Percentiles rank a stretch among this genome's conserved stretches.
These are phyloP conservation scores for Paramecium tetraurelia DNA, from an alignment of 73 alveolate species.

Conservation along the genomic window DNA sequence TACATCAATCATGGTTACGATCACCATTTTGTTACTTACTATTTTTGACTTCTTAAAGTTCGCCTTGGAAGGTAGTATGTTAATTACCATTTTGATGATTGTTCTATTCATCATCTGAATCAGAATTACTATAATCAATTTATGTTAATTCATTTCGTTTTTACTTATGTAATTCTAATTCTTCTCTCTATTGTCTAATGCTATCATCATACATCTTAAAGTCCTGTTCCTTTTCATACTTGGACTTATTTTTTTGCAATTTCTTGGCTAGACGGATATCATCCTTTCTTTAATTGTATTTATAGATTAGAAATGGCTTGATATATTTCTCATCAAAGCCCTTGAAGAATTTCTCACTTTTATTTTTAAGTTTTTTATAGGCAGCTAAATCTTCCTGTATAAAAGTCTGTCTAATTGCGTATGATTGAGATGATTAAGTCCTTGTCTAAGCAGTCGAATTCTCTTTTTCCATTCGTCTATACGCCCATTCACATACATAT, in stretches of 20 bases:
- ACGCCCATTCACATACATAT: neutral
- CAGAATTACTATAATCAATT: neutral
- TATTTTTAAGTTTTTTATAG: conserved; percentile 27
- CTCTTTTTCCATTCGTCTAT: neutral
- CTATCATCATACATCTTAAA: conserved; percentile 27
- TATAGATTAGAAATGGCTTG: conserved; percentile 41
- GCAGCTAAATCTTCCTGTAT: neutral
- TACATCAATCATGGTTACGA: neutral
- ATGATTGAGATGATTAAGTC: neutral
- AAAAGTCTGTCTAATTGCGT: neutral
- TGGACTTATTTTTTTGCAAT: neutral
- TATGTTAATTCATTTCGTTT: neutral
- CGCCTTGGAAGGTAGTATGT: neutral
- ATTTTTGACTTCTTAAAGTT: neutral
- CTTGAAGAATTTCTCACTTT: conserved; percentile 43
- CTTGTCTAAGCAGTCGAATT: neutral
- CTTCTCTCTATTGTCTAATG: neutral
- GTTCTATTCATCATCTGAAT: neutral
- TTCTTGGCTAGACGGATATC: conserved; percentile 16
- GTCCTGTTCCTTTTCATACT: neutral
- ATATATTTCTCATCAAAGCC: conserved; percentile 49
- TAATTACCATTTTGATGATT: neutral
- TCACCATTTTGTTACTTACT: neutral
- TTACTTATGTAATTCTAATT: neutral
- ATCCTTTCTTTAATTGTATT: conserved; percentile 36